Evolutionary conservation across 148 eudicot genomes (phyloP).

Genomic region (Rhododendron kiyosumense): DNA sequence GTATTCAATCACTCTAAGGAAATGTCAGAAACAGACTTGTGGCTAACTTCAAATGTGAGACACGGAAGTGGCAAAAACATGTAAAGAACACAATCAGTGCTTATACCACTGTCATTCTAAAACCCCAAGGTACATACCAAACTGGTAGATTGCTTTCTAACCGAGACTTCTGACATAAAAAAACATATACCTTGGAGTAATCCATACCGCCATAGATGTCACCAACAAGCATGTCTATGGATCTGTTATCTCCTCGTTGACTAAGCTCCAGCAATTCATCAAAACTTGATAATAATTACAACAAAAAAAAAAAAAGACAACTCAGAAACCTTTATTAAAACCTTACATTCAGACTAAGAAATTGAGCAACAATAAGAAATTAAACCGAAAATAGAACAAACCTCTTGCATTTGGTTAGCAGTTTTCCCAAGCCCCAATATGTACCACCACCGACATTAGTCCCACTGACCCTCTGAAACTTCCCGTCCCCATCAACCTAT

Average conservation of each 20-base stretch:
- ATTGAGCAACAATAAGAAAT: slow-evolving; percentile 5
- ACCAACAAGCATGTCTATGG: slow-evolving; percentile 95
- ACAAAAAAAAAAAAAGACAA: neutral
- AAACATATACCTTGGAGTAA: slow-evolving; percentile 62
- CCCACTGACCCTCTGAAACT: slow-evolving; percentile 90
- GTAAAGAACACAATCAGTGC: neutral
- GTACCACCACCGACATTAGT: slow-evolving; percentile 99
- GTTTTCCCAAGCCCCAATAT: slow-evolving; percentile 93
- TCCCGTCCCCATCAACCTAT: slow-evolving; percentile 95
- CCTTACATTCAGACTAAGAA: slow-evolving; percentile 8
- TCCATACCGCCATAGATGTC: slow-evolving; percentile 97
- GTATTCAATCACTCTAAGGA: neutral
- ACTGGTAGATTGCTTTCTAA: neutral
- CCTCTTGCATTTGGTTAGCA: slow-evolving; percentile 95
- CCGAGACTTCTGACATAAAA: neutral
- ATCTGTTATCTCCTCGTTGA: slow-evolving; percentile 87
- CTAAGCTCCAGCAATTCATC: slow-evolving; percentile 93
- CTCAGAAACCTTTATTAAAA: slow-evolving; percentile 5
- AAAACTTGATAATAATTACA: slow-evolving; percentile 35
- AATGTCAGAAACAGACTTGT: neutral
- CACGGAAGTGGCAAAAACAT: neutral
- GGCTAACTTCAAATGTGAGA: neutral
- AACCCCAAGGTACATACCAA: neutral
- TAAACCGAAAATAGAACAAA: slow-evolving; percentile 13
- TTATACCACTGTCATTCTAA: neutral